Evolutionary conservation across 2,329 filamentous ascomycete genomes (phyloP), one percentile per base, ranked within the genome.

Genomic region (Fusarium hainanense): DNA sequence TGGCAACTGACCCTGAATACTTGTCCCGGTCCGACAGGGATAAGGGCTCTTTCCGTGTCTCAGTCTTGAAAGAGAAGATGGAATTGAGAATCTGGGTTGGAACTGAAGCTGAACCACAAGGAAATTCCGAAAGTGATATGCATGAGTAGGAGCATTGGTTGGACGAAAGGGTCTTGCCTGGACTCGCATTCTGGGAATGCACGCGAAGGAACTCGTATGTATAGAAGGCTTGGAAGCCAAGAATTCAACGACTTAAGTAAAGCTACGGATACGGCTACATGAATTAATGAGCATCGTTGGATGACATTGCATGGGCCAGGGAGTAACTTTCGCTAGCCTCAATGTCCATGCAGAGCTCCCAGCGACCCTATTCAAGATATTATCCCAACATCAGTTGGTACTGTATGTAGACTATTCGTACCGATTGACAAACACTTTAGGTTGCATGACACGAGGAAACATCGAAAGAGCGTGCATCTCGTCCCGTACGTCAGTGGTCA

Each of bases 21-120:
- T 46, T 40, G 56, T 69, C 62, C 64, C 54, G 65, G 66, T 30
- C 63, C 40, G 51, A 56, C 66, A 74, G 54, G 65, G 65, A 55
- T 71, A 41, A 50, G 67, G 60, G 54, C 63, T 65, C 73, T 71
- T 46, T 54, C 25, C 21, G 27, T 63, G 70, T 65, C 62, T 71
- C 63, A 61, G 51, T 64, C 23, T 32, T 41, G 49, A 54, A 58
- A 42, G 61, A 43, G 57, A 52, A 32, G 49, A 56, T 50, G 52
- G 43, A 49, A 66, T 63, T 67, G 34, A 54, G 25, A 58, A 54
- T 42, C 34, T 21, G 46, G 41, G 37, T 57, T 44, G 58, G 57
- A 46, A 43, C 48, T 47, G 59, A 34, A 55, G 32, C 20, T 63
- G 25, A 32, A 30, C n/a, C 28, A 47, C 25, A 21, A 21, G 28